These are phyloP conservation scores for Aspergillus heteromorphus DNA, from an alignment of 495 filamentous ascomycete genomes.

Conservation along the genomic window DNA sequence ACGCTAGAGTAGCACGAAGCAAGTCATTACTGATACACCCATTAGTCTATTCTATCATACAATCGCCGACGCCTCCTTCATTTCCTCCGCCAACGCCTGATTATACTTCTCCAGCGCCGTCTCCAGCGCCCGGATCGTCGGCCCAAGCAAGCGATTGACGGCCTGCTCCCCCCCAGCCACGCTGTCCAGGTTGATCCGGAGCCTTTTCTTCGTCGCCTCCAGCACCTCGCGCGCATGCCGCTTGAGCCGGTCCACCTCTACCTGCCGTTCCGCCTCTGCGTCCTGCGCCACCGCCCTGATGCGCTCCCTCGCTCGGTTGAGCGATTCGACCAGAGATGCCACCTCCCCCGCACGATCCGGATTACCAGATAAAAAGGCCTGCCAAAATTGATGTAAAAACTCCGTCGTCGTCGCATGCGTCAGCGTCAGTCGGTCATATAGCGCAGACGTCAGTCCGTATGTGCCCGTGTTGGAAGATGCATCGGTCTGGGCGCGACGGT, in stretches of 20 bases:
- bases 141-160: slow-evolving; percentile 68
- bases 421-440: slow-evolving; percentile 70
- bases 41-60: slow-evolving; percentile 13
- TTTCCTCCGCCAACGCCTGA: slow-evolving; percentile 55
- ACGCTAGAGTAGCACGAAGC: too few species aligned
- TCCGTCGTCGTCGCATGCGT: slow-evolving; percentile 91
- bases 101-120: slow-evolving; percentile 60
- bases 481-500: slow-evolving; percentile 35
- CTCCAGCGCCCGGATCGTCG: slow-evolving; percentile 61
- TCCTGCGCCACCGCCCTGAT: slow-evolving; percentile 75
- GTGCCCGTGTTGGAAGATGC: slow-evolving; percentile 35
- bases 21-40: slow-evolving; percentile 1
- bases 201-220: slow-evolving; percentile 63
- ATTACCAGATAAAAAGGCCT: slow-evolving; percentile 78
- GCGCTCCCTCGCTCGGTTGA: slow-evolving; percentile 68
- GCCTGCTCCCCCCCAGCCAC: slow-evolving; percentile 69
- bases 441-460: slow-evolving; percentile 55
- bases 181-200: slow-evolving; percentile 56
- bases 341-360: slow-evolving; percentile 70
- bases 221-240: slow-evolving; percentile 62
- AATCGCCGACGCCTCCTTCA: slow-evolving; percentile 28
- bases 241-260: slow-evolving; percentile 53
- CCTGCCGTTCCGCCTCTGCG: slow-evolving; percentile 67
- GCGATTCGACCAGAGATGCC: slow-evolving; percentile 67
- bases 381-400: slow-evolving; percentile 96